Evolutionary conservation across 495 filamentous ascomycete species (phyloP).

Genomic region (Barbatosphaeria neglecta): DNA sequence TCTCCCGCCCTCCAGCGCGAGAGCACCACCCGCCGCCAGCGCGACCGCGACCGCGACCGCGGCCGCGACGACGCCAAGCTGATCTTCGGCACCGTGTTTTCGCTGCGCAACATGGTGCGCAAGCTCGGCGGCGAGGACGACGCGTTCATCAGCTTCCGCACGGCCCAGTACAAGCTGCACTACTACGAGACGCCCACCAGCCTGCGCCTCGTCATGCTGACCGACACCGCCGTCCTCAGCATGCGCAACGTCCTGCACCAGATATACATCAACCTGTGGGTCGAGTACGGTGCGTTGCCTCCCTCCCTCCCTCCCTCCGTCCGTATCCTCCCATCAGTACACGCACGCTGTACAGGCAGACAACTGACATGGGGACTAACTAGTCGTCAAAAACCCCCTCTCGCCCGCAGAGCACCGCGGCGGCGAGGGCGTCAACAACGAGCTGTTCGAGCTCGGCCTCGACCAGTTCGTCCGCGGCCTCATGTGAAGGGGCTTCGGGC

Average conservation of each 20-base stretch:
- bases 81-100: constrained; percentile 94
- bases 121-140: constrained; percentile 87
- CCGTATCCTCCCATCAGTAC: neutral
- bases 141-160: constrained; percentile 83
- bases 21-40: no score
- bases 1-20: no score
- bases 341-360: neutral
- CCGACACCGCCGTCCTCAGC: constrained; percentile 77
- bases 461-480: constrained; percentile 64
- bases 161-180: constrained; percentile 92
- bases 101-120: constrained; percentile 89
- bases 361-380: neutral
- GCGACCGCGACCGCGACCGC: no score
- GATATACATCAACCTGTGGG: constrained; percentile 95
- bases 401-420: constrained; percentile 82
- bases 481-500: constrained; percentile 26
- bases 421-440: constrained; percentile 81
- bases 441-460: constrained; percentile 84
- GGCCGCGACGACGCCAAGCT: constrained; percentile 85
- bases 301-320: neutral
- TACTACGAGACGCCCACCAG: constrained; percentile 97
- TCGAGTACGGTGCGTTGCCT: constrained; percentile 70
- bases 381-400: constrained; percentile 88
- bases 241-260: constrained; percentile 91
- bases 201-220: constrained; percentile 93